Percentiles rank a stretch among this genome's conserved stretches.
phyloP scores from a whole-genome alignment of 768 basidiomycete genomes.

The Mycena kentingensis region DNA sequence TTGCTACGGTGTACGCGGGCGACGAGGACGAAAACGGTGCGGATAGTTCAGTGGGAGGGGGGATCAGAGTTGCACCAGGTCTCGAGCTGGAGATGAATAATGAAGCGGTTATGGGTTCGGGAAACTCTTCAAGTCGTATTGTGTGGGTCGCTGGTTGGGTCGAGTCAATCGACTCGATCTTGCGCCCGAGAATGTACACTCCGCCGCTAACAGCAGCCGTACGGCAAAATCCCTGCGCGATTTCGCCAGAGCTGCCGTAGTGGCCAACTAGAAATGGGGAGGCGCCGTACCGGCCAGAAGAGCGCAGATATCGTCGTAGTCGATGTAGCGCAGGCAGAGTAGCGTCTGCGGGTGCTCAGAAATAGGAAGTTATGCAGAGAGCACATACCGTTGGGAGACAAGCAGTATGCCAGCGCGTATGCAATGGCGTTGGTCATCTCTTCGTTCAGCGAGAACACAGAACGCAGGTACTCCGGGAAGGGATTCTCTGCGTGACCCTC shows the following conservation, averaged over 20 bases:
- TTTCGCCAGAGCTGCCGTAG: constrained; percentile 91
- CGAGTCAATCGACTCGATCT: constrained; percentile 30
- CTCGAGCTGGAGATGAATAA: constrained; percentile 50
- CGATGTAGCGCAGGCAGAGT: constrained; percentile 69
- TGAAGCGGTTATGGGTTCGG: constrained; percentile 57
- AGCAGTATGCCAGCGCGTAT: constrained; percentile 78
- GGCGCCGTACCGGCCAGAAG: constrained; percentile 80
- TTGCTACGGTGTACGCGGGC: constrained; percentile 34
- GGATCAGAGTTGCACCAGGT: constrained; percentile 23
- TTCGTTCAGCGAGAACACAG: constrained; percentile 62
- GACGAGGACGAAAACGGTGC: constrained; percentile 5
- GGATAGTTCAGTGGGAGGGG: constrained; percentile 3
- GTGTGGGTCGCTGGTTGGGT: constrained; percentile 36
- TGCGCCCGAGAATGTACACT: constrained; percentile 70
- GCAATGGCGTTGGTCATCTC: constrained; percentile 62
- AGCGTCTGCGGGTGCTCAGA: constrained; percentile 49
- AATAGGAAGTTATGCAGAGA: not conserved
- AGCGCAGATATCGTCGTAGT: constrained; percentile 71
- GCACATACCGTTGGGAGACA: constrained; percentile 54
- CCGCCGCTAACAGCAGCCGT: constrained; percentile 80
- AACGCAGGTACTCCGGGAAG: constrained; percentile 65
- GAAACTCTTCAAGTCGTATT: constrained; percentile 59
- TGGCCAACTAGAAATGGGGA: constrained; percentile 90
- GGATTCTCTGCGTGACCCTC: constrained; percentile 54
- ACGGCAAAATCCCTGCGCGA: constrained; percentile 89